These are phyloP conservation scores for Choiromyces venosus DNA, from an alignment of 495 filamentous ascomycete species.

Conservation along the genomic window DNA sequence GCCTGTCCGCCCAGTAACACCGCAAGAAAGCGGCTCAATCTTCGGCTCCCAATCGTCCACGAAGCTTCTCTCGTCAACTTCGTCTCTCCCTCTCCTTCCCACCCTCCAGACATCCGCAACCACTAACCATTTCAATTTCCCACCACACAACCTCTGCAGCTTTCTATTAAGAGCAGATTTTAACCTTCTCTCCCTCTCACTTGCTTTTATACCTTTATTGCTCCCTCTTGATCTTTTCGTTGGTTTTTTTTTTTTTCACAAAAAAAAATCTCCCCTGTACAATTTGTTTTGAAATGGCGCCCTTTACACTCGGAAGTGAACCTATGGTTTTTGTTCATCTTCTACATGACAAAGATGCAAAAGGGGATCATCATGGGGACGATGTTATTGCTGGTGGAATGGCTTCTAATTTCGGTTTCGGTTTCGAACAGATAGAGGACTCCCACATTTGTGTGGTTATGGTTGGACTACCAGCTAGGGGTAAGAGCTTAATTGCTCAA, in stretches of 20 bases:
- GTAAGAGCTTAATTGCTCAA: constrained; percentile 94
- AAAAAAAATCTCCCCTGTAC: constrained; percentile 5
- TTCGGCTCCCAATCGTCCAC: neutral
- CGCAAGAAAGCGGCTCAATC: neutral
- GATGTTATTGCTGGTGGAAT: constrained; percentile 7
- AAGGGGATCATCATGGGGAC: constrained; percentile 5
- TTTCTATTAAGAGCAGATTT: neutral
- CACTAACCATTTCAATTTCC: neutral
- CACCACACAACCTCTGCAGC: neutral
- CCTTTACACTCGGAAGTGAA: constrained; percentile 5
- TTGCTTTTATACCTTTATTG: neutral
- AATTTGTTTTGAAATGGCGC: constrained; percentile 23
- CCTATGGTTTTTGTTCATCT: constrained; percentile 33
- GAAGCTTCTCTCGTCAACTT: neutral
- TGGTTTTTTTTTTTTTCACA: constrained; percentile 11
- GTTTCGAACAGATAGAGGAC: constrained; percentile 68
- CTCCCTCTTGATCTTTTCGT: constrained; percentile 1
- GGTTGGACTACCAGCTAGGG: constrained; percentile 91
- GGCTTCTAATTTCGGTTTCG: constrained; percentile 33
- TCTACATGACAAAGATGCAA: constrained; percentile 18
- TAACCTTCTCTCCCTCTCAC: neutral
- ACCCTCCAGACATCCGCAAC: neutral
- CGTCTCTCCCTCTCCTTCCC: neutral
- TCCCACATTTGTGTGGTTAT: constrained; percentile 97
- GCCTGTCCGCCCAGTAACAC: neutral